Evolutionary conservation across 2,329 filamentous ascomycete genomes (phyloP).

Genomic region (Zymoseptoria brevis): DNA sequence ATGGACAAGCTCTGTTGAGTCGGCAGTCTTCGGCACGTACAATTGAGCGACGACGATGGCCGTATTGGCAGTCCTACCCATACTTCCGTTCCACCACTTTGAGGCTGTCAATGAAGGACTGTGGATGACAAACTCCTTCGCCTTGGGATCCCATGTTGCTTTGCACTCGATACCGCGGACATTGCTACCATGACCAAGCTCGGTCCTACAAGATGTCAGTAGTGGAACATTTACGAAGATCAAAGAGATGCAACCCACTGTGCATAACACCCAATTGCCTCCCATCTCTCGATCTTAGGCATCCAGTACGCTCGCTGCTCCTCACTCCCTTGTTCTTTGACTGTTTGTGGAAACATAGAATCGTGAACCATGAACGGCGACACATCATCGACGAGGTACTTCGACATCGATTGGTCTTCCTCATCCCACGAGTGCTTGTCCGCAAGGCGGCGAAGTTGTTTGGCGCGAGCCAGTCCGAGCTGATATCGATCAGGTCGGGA

Average conservation of each 20-base stretch:
- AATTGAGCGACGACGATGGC: constrained; percentile 48
- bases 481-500: constrained; percentile 46
- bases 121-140: constrained; percentile 43
- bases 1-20: constrained; percentile 31
- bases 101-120: constrained; percentile 46
- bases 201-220: constrained; percentile 27
- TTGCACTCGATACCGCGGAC: constrained; percentile 44
- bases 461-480: constrained; percentile 45
- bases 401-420: constrained; percentile 45
- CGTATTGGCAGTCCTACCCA: constrained; percentile 49
- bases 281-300: constrained; percentile 42
- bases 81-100: constrained; percentile 49
- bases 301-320: constrained; percentile 43
- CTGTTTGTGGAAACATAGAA: constrained; percentile 46
- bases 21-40: constrained; percentile 33
- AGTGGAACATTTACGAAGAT: background rate
- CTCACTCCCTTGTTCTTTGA: constrained; percentile 43
- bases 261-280: constrained; percentile 46
- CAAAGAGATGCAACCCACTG: constrained; percentile 24
- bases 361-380: constrained; percentile 46
- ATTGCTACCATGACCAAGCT: constrained; percentile 47
- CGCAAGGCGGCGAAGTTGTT: constrained; percentile 41
- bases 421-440: constrained; percentile 41
- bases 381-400: constrained; percentile 48
- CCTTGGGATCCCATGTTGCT: constrained; percentile 40